These are phyloP conservation scores for Cordia subcordata DNA, from an alignment of 257 asterid species.

Conservation along the genomic window DNA sequence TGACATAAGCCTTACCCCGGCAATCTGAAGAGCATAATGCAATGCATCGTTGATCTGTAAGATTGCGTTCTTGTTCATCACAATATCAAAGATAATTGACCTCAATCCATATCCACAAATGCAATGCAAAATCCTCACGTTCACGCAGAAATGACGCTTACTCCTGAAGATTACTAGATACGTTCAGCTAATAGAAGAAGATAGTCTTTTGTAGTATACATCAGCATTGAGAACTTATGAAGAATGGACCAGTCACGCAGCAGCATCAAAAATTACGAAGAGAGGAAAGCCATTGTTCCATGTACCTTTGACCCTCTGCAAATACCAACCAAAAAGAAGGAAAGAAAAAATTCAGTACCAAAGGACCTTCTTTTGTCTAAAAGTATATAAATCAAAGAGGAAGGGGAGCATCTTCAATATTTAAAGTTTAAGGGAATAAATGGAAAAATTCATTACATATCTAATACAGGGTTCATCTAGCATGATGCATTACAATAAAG, in stretches of 20 bases:
- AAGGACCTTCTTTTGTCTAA: neutral
- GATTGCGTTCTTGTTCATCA: neutral
- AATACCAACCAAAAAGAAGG: neutral
- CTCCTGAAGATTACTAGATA: no score
- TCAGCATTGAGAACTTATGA: neutral
- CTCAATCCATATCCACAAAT: neutral
- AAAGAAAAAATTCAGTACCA: conserved; percentile 1
- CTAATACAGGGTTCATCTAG: neutral
- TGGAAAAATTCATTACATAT: neutral
- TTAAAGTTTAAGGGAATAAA: neutral
- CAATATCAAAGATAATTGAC: neutral
- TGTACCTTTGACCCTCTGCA: conserved; percentile 62
- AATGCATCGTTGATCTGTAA: neutral
- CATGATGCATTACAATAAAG: neutral
- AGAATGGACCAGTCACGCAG: conserved; percentile 4
- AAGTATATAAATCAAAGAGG: neutral
- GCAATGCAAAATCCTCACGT: neutral
- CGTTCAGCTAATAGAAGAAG: neutral
- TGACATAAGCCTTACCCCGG: neutral
- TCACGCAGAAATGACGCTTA: neutral
- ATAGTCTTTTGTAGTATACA: neutral
- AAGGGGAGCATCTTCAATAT: neutral
- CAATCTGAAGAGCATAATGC: conserved; percentile 1
- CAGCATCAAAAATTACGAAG: conserved; percentile 62
- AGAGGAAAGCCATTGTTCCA: conserved; percentile 83